A percentile compares a stretch with the other conserved stretches of the same genome.
These are phyloP conservation scores for Volvox africanus DNA, from an alignment of 139 green algal genomes.

Conservation along the genomic window DNA sequence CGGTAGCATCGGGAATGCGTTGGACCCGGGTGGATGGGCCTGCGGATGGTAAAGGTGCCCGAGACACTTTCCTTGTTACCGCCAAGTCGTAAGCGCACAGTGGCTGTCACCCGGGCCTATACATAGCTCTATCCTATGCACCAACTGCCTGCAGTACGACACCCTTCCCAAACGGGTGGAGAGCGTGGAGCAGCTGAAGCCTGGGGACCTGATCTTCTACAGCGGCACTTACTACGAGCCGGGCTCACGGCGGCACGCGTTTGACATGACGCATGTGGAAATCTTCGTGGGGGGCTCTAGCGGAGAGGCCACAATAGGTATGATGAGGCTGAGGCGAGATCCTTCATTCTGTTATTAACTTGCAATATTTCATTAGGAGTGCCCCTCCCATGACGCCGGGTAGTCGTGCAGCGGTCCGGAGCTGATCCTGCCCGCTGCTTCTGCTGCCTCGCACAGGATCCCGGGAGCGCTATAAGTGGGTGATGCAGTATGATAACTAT, in stretches of 20 bases:
- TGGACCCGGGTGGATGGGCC: too few relatives aligned
- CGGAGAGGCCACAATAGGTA: constrained; percentile 60
- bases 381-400: too few relatives aligned
- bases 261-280: constrained; percentile 65
- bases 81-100: too few relatives aligned
- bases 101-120: too few relatives aligned
- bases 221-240: constrained; percentile 26
- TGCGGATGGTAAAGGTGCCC: too few relatives aligned
- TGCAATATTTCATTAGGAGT: too few relatives aligned
- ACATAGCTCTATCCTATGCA: too few relatives aligned
- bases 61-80: too few relatives aligned
- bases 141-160: constrained; percentile 46
- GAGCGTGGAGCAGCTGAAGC: constrained; percentile 50
- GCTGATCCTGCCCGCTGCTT: not conserved
- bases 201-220: constrained; percentile 64
- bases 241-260: constrained; percentile 16
- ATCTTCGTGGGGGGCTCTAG: constrained; percentile 58
- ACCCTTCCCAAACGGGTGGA: constrained; percentile 51
- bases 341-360: too few relatives aligned
- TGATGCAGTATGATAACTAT: constrained; percentile 61
- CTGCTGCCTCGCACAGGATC: constrained; percentile 25
- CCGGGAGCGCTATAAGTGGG: constrained; percentile 63
- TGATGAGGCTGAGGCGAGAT: too few relatives aligned
- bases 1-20: not conserved
- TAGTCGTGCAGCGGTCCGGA: too few relatives aligned